phyloP scores from a whole-genome alignment of 176 grass and related monocot species.

The Echinochloa phyllopogon region DNA sequence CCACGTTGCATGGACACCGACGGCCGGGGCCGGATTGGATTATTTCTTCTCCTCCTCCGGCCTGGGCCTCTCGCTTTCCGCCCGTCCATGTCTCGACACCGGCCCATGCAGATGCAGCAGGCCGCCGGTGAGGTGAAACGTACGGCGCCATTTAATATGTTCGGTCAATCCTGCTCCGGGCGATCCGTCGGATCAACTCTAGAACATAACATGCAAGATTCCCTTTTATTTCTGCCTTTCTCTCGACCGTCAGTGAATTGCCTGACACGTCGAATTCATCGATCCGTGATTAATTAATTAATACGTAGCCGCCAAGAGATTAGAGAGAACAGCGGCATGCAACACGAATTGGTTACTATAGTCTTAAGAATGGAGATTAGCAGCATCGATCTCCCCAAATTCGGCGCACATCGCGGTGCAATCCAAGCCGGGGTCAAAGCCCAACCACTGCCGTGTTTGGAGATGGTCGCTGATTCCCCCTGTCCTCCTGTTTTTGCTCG shows the following conservation, averaged over 20 bases:
- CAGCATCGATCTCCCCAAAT: background rate
- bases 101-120: background rate
- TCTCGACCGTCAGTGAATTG: background rate
- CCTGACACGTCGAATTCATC: background rate
- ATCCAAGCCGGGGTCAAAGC: background rate
- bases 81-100: background rate
- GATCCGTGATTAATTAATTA: too few species aligned
- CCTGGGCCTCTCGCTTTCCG: background rate
- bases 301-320: background rate
- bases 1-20: conserved; percentile 39
- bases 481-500: background rate
- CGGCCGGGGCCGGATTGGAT: background rate
- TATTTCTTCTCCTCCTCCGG: background rate
- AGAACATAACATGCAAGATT: background rate
- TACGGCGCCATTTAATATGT: background rate
- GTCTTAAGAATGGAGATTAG: too few species aligned
- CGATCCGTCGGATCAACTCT: background rate
- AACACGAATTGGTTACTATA: background rate
- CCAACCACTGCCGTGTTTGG: too few species aligned
- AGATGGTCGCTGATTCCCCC: too few species aligned
- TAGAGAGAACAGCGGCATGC: background rate
- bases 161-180: background rate
- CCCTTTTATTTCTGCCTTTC: background rate
- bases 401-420: background rate
- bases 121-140: background rate